These are phyloP conservation scores for Chamaecyparis obtusa DNA, from an alignment of 75 land plant genomes.

Conservation along the genomic window DNA sequence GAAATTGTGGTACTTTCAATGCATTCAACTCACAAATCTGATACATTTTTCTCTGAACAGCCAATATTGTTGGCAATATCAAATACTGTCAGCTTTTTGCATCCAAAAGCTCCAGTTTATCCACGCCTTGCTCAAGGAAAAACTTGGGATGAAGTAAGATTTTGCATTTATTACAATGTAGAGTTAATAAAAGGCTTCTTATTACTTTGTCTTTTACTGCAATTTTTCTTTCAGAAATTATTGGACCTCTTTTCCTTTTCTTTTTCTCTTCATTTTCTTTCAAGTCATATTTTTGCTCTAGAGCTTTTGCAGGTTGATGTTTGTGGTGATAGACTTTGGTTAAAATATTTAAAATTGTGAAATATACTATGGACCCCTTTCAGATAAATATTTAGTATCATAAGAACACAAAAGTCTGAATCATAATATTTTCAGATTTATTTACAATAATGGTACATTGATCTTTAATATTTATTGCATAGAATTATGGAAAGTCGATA, in stretches of 20 bases:
- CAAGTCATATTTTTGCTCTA: not conserved
- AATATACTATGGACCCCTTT: not conserved
- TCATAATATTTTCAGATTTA: not conserved
- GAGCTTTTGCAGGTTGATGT: not conserved
- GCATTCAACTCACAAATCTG: not conserved
- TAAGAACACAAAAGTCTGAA: not conserved
- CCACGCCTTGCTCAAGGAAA: slow-evolving; percentile 86
- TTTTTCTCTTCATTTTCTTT: not conserved
- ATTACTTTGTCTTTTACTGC: not conserved
- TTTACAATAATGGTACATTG: not conserved
- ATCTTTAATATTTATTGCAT: not conserved
- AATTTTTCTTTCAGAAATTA: not conserved
- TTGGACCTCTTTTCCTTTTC: not conserved
- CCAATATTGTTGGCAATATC: slow-evolving; percentile 87
- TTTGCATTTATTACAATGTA: not conserved
- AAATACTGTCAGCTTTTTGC: slow-evolving; percentile 61
- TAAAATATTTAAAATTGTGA: not conserved
- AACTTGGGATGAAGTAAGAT: slow-evolving; percentile 80
- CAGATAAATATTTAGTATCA: not conserved
- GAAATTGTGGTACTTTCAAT: not conserved
- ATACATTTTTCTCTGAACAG: slow-evolving; percentile 34
- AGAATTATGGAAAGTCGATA: not conserved
- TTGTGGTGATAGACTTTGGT: not conserved
- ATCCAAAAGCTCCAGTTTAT: slow-evolving; percentile 85
- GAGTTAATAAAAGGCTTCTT: not conserved